Conservation (phyloP, 2,329 filamentous ascomycete genomes). For the Metarhizium sp. region DNA sequence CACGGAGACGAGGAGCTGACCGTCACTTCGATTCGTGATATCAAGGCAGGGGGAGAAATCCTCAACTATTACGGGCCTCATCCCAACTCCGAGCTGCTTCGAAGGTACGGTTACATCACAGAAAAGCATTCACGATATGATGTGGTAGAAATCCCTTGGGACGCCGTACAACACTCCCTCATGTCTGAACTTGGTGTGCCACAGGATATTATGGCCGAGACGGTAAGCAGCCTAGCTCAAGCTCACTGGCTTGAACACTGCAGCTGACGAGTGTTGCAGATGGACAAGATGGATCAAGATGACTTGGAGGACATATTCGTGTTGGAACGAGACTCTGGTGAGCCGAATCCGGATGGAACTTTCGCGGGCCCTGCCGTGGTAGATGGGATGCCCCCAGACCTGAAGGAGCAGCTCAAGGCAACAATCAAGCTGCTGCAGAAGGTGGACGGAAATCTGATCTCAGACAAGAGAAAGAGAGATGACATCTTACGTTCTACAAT, state of each 20-base stretch:
- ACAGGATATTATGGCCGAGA: slow-evolving; percentile 28
- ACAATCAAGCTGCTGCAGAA: slow-evolving; percentile 42
- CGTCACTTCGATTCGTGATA: slow-evolving; percentile 61
- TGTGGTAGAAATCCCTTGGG: slow-evolving; percentile 67
- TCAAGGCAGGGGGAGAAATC: slow-evolving; percentile 64
- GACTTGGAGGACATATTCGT: slow-evolving; percentile 69
- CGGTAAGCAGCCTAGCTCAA: slow-evolving; percentile 25
- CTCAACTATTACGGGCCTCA: slow-evolving; percentile 86
- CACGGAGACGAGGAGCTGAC: slow-evolving; percentile 48
- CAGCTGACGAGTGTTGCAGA: slow-evolving; percentile 23
- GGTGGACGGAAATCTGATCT: slow-evolving; percentile 28
- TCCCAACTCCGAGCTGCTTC: slow-evolving; percentile 70
- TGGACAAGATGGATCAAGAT: slow-evolving; percentile 46
- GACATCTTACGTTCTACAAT: slow-evolving; percentile 34
- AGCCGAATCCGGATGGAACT: slow-evolving; percentile 40
- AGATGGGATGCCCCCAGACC: slow-evolving; percentile 36
- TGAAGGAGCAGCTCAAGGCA: slow-evolving; percentile 40
- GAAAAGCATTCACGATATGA: slow-evolving; percentile 68
- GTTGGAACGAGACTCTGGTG: slow-evolving; percentile 45
- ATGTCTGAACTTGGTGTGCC: slow-evolving; percentile 28
- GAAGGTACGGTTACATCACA: slow-evolving; percentile 84
- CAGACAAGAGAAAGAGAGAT: slow-evolving; percentile 41
- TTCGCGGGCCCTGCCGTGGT: slow-evolving; percentile 28
- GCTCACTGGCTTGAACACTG: not conserved
- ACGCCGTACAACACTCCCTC: slow-evolving; percentile 41